Evolutionary conservation across 2,329 filamentous ascomycete genomes (phyloP).

Genomic region (Acrocalymma vagum): DNA sequence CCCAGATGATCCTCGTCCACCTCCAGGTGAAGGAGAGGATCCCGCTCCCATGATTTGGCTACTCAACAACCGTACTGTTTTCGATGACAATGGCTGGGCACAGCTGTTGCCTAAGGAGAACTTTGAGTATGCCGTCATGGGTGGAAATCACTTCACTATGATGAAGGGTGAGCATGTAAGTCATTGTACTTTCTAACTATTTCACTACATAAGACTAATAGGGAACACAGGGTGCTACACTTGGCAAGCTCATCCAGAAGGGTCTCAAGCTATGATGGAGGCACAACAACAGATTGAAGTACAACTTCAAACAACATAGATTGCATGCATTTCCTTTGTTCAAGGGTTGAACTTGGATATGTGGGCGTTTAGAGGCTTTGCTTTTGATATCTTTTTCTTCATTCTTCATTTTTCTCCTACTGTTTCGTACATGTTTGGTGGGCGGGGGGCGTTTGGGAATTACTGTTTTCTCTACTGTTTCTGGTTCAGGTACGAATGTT

Average conservation of each 20-base stretch:
- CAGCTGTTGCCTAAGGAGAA: constrained; percentile 69
- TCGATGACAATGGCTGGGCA: constrained; percentile 74
- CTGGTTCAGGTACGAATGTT: background rate
- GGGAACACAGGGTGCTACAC: constrained; percentile 41
- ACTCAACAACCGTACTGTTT: constrained; percentile 76
- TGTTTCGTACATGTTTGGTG: constrained; percentile 8
- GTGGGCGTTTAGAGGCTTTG: constrained; percentile 32
- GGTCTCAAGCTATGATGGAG: constrained; percentile 49
- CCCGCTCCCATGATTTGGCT: constrained; percentile 69
- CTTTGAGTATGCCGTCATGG: constrained; percentile 72
- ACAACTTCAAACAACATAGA: too few relatives aligned
- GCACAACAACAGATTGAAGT: too few relatives aligned
- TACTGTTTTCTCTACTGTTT: constrained; percentile 3
- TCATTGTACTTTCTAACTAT: constrained; percentile 4
- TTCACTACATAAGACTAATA: constrained; percentile 30
- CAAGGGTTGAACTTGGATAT: constrained; percentile 42
- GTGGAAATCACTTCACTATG: constrained; percentile 79
- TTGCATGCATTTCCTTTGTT: constrained; percentile 45
- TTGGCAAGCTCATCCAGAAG: constrained; percentile 55
- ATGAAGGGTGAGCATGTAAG: constrained; percentile 69
- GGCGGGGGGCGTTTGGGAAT: constrained; percentile 11
- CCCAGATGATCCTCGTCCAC: constrained; percentile 70
- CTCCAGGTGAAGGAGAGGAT: constrained; percentile 66
- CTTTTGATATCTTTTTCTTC: constrained; percentile 13
- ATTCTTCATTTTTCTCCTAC: constrained; percentile 19